Conservation (phyloP, 192 early-diverging fungal species). For the Ambispora gerdemannii region DNA sequence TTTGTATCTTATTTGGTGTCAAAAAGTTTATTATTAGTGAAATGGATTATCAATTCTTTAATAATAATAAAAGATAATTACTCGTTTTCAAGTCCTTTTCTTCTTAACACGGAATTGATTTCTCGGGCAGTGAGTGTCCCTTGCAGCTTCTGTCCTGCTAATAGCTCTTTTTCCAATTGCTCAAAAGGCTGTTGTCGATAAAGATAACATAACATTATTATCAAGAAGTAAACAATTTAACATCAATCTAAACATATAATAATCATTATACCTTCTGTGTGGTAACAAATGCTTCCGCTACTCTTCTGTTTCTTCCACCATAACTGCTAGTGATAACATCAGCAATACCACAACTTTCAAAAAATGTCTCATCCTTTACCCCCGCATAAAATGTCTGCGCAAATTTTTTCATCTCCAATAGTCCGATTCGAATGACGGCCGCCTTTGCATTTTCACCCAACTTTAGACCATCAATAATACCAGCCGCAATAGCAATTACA, state of each 20-base stretch:
- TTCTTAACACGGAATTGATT: conserved; percentile 74
- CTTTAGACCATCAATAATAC: conserved; percentile 91
- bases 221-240: too few species aligned
- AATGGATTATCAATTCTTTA: background rate
- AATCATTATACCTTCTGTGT: conserved; percentile 84
- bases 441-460: conserved; percentile 97
- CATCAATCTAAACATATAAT: too few species aligned
- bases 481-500: conserved; percentile 95
- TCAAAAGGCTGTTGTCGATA: conserved; percentile 61
- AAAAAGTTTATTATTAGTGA: conserved; percentile 5
- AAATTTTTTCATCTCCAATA: conserved; percentile 95
- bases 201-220: too few species aligned
- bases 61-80: conserved; percentile 12
- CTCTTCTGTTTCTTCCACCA: conserved; percentile 92
- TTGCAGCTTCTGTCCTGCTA: conserved; percentile 97
- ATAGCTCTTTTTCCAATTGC: conserved; percentile 84
- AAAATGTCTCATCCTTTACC: conserved; percentile 93
- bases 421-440: conserved; percentile 92
- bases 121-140: conserved; percentile 90
- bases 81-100: conserved; percentile 43
- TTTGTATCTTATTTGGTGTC: conserved; percentile 61
- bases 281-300: conserved; percentile 85
- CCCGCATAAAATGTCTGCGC: conserved; percentile 74
- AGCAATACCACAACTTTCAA: conserved; percentile 95
- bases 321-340: conserved; percentile 96